Base-by-base conservation (phyloP, 352 stramenopile species). In the Phytophthora ramorum region DNA sequence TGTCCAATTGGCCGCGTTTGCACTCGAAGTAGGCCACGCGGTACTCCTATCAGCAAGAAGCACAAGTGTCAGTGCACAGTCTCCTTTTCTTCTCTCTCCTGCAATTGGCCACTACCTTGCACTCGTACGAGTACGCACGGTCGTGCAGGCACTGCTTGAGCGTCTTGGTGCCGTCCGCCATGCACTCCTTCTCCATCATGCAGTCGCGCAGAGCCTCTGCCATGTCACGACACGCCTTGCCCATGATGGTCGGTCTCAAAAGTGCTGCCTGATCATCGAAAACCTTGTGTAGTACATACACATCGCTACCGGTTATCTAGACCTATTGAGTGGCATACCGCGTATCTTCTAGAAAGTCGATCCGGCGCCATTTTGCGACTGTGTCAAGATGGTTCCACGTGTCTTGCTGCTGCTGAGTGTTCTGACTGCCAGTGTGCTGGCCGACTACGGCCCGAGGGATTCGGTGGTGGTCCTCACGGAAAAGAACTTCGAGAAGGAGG, bases 11-110 rank as follows among this genome's bases (percentile, higher is more conserved):
- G 20, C 86, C 86, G 19, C 86, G 86, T 61, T 90, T 93, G 76
- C 86, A 95, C 71, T 95, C 86, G 67, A 95, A 95, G 65, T 95
- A 95, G 20, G 86, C 84, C 40, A 88, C 71, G 6, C 86, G 86
- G 30, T 89, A 89, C 47, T 88, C 83, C 86, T 94, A 28, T 26
- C 28, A 74, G 5, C 4, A 58, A 47, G 0, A 22, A 28, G 14
- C 16, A 49, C 8, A 26, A 43, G 7, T 10, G 35, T 66, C 26
- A 41, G 22, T 57, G 2, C 5, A 3, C 22, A 19, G 38, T 44
- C 34, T 41, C 17, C 6, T 66, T 9, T 9, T 40, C 46, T 50
- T 14, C 3, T 28, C 19, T 56, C 48, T 20, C 41, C 17, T 38
- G 17, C n/a, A 10, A 8, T 16, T 19, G 13, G 7, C 3, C 7